A percentile compares a stretch with the other conserved stretches of the same genome.
phyloP scores from a whole-genome alignment of 345 rosid species.

The Euphorbia tirucalli region DNA sequence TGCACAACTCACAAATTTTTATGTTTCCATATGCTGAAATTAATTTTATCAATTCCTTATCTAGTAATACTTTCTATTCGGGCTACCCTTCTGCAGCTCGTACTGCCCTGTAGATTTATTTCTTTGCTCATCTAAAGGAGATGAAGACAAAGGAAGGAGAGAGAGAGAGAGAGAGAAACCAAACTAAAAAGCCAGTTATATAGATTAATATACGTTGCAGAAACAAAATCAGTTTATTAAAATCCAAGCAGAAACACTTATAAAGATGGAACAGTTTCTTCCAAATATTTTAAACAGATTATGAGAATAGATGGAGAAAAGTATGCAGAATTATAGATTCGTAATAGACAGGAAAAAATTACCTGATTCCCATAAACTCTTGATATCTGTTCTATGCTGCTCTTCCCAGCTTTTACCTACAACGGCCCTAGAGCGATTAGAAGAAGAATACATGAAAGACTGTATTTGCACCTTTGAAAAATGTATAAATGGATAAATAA shows the following conservation, averaged over 20 bases:
- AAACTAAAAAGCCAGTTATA: constrained; percentile 4
- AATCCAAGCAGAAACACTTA: not conserved
- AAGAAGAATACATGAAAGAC: constrained; percentile 4
- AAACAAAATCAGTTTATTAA: not conserved
- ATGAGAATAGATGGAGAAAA: not conserved
- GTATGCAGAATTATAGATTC: not conserved
- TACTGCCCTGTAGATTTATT: not conserved
- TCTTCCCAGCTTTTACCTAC: constrained; percentile 81
- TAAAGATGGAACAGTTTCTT: not conserved
- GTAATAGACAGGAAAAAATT: constrained; percentile 10
- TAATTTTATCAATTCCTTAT: not conserved
- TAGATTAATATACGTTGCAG: not conserved
- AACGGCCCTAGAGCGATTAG: constrained; percentile 18
- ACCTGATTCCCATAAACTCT: constrained; percentile 98
- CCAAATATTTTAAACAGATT: not conserved
- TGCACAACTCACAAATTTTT: not conserved
- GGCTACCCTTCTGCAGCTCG: no score
- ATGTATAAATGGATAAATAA: constrained; percentile 3
- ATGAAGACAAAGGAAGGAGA: not conserved
- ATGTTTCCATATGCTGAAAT: not conserved
- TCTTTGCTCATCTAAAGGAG: not conserved
- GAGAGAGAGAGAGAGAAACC: not conserved
- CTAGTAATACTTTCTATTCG: not conserved
- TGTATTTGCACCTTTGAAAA: not conserved
- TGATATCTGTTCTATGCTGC: constrained; percentile 91